Conservation (phyloP, 2,329 filamentous ascomycete species). For the Fulvia fulva region DNA sequence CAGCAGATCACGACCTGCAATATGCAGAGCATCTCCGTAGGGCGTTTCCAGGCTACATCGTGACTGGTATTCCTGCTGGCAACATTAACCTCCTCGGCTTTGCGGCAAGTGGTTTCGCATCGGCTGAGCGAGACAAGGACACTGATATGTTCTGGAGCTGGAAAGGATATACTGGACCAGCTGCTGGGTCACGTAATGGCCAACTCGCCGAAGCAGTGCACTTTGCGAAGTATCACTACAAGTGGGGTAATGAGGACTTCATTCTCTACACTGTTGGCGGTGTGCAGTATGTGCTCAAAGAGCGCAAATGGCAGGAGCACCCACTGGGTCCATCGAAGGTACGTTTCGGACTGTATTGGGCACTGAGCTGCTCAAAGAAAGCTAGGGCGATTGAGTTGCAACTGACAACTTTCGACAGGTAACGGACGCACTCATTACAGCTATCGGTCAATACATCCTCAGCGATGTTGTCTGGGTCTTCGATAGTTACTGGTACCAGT, state of each 20-base stretch:
- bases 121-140: conserved; percentile 36
- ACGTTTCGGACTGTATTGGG: too few relatives aligned
- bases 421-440: conserved; percentile 38
- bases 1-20: conserved; percentile 39
- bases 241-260: conserved; percentile 38
- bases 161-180: conserved; percentile 34
- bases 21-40: conserved; percentile 35
- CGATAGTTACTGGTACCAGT: conserved; percentile 40
- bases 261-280: conserved; percentile 36
- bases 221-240: conserved; percentile 40
- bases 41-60: conserved; percentile 36
- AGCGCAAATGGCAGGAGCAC: conserved; percentile 33
- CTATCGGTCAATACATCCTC: conserved; percentile 29
- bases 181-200: conserved; percentile 31
- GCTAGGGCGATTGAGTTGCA: too few relatives aligned
- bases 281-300: conserved; percentile 42
- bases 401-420: too few relatives aligned
- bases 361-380: too few relatives aligned
- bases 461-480: conserved; percentile 43
- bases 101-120: conserved; percentile 40
- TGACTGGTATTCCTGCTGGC: conserved; percentile 36
- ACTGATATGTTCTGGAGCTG: conserved; percentile 37
- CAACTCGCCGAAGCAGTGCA: conserved; percentile 36
- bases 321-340: conserved; percentile 31
- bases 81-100: conserved; percentile 41